Evolutionary conservation across 192 early-diverging fungal species (phyloP), one percentile per base, ranked within the genome.

Genomic region (Entomortierella lignicola): DNA sequence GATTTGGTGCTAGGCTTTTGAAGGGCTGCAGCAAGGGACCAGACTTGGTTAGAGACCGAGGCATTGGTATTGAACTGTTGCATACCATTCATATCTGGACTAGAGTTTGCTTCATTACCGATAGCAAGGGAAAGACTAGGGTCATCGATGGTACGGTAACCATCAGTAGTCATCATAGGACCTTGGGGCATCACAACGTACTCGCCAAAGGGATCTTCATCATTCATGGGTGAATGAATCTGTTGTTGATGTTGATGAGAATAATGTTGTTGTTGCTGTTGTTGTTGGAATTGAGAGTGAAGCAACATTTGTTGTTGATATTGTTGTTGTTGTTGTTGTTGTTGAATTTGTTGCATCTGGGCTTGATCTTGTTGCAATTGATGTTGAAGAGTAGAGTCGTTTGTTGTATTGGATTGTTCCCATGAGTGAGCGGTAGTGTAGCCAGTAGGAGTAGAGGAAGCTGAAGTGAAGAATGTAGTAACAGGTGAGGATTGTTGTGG

Each of bases 181-280:
- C 53, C 48, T 10, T 74, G 64, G 2, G 75, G 18, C 75, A 79
- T 79, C 18, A 62, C 25, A 0, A 65, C 67, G n/a, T 79, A 79
- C 26, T 79, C 75, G 21, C 75, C 75, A 66, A 79, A 79, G 31
- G 67, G 75, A 31, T 79, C 75, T 30, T 79, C 75, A 41, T 79
- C 75, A 39, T 69, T 79, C 58, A 77, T 68, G 30, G 57, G 17
- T 13, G 70, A 6, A 20, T 43, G 55, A 18, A 63, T 15, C 23
- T 65, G 63, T 18, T 64, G 55, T 3, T 61, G 67, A 7, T 60
- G 69, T 10, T 63, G 70, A 0, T 25, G 71, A 8, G 58, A 50
- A 37, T 23, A 21, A 1, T 63, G 69, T 8, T 56, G 62, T 0
- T 72, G 63, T 18, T 60, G 64, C 10, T 56, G 62, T 0, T 72